These are phyloP conservation scores for Pichia gijzeniarum DNA, from an alignment of 805 yeast genomes.

Conservation along the genomic window DNA sequence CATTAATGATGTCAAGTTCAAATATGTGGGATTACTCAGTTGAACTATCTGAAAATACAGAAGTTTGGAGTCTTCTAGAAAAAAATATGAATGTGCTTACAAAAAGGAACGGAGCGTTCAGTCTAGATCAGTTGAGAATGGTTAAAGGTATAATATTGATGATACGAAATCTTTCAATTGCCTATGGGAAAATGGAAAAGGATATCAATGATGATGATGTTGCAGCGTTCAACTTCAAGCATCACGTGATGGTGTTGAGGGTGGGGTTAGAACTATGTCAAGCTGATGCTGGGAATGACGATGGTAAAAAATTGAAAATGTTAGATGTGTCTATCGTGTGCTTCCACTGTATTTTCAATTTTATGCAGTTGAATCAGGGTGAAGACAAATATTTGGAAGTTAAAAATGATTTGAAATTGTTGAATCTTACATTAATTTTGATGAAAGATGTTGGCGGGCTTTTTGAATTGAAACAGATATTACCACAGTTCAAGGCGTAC, in stretches of 20 bases:
- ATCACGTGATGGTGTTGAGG: no score
- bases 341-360: slow-evolving; percentile 10
- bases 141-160: slow-evolving; percentile 7
- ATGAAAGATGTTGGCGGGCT: neutral
- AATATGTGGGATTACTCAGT: slow-evolving; percentile 8
- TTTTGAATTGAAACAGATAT: slow-evolving; percentile 6
- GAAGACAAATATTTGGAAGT: neutral
- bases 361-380: neutral
- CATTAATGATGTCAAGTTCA: slow-evolving; percentile 9
- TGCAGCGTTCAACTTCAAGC: no score
- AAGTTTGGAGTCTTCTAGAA: slow-evolving; percentile 2
- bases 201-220: neutral
- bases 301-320: neutral
- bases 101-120: neutral
- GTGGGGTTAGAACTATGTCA: no score
- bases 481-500: slow-evolving; percentile 6
- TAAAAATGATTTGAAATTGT: neutral
- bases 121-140: neutral
- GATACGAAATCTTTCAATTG: slow-evolving; percentile 6
- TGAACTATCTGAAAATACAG: neutral
- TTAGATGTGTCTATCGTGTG: slow-evolving; percentile 9
- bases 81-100: neutral
- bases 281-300: neutral
- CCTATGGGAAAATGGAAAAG: neutral
- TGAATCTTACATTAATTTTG: slow-evolving; percentile 1